These are phyloP conservation scores for Pseudocercospora fijiensis DNA, from an alignment of 2,329 filamentous ascomycete species.

Conservation along the genomic window DNA sequence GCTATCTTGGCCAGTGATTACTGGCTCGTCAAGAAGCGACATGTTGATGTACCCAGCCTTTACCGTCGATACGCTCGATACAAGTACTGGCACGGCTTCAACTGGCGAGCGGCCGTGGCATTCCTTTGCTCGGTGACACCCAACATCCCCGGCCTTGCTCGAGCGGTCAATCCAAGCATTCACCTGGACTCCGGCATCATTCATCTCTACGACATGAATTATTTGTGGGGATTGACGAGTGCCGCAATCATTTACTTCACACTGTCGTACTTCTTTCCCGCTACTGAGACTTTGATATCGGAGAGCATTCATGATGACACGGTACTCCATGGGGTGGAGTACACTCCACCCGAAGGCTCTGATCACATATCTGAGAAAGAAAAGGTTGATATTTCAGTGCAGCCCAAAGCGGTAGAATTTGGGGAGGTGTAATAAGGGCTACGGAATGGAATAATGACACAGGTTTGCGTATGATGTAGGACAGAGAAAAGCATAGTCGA, in stretches of 20 bases:
- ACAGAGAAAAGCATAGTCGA: not conserved
- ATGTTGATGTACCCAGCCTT: conserved; percentile 52
- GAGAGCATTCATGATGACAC: conserved; percentile 29
- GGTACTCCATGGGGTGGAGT: conserved; percentile 22
- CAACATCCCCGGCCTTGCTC: conserved; percentile 55
- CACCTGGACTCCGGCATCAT: conserved; percentile 49
- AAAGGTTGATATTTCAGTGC: conserved; percentile 16
- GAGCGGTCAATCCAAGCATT: conserved; percentile 44
- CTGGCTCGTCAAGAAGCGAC: conserved; percentile 52
- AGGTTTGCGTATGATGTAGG: not conserved
- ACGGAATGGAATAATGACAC: not conserved
- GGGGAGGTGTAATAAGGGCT: conserved; percentile 14
- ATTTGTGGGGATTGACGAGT: conserved; percentile 60
- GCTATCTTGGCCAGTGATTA: conserved; percentile 58
- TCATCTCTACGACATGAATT: conserved; percentile 64
- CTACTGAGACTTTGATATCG: conserved; percentile 50
- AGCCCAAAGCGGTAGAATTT: conserved; percentile 11
- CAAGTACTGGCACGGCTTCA: conserved; percentile 53
- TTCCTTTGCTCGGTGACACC: conserved; percentile 59
- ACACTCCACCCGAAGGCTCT: conserved; percentile 9
- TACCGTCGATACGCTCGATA: conserved; percentile 54
- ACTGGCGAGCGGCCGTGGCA: conserved; percentile 60
- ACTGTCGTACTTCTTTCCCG: conserved; percentile 53
- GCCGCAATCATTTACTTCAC: conserved; percentile 58
- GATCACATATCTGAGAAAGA: conserved; percentile 14